Evolutionary conservation across 257 asterid genomes (phyloP).

Genomic region (Solanum sejunctum): DNA sequence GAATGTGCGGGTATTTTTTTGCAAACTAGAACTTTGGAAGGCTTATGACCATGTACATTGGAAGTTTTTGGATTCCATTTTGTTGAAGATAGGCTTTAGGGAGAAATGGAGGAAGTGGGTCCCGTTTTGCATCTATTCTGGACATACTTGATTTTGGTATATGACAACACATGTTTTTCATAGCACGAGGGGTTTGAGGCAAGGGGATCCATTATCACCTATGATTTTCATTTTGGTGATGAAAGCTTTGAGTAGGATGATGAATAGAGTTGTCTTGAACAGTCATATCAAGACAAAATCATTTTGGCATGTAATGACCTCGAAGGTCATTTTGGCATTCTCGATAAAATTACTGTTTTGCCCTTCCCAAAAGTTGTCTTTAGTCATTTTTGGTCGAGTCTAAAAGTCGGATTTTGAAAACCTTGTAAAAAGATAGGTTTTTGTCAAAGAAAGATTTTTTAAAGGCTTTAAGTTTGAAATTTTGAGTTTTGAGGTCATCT

Average conservation of each 20-base stretch:
- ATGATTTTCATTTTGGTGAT: background rate
- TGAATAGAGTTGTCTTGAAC: background rate
- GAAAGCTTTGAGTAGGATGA: background rate
- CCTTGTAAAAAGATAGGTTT: too few relatives aligned
- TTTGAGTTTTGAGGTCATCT: too few relatives aligned
- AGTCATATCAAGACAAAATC: too few relatives aligned
- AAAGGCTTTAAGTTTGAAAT: too few relatives aligned
- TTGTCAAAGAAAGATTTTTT: too few relatives aligned
- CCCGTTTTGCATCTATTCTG: background rate
- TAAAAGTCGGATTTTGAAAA: too few relatives aligned
- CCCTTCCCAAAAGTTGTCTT: too few relatives aligned
- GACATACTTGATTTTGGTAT: background rate
- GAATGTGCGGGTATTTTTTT: background rate
- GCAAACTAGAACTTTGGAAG: background rate
- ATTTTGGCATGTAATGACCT: too few relatives aligned
- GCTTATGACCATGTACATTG: background rate
- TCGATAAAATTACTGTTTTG: too few relatives aligned
- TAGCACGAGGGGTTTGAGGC: background rate
- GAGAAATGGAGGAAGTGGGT: background rate
- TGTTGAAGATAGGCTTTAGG: background rate
- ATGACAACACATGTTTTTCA: background rate
- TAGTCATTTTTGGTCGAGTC: too few relatives aligned
- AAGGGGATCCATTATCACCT: background rate
- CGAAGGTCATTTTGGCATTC: too few relatives aligned
- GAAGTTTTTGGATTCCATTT: background rate